These are phyloP conservation scores for Anthracocystis walkeri DNA, from an alignment of 1,284 basidiomycete genomes.

Conservation along the genomic window DNA sequence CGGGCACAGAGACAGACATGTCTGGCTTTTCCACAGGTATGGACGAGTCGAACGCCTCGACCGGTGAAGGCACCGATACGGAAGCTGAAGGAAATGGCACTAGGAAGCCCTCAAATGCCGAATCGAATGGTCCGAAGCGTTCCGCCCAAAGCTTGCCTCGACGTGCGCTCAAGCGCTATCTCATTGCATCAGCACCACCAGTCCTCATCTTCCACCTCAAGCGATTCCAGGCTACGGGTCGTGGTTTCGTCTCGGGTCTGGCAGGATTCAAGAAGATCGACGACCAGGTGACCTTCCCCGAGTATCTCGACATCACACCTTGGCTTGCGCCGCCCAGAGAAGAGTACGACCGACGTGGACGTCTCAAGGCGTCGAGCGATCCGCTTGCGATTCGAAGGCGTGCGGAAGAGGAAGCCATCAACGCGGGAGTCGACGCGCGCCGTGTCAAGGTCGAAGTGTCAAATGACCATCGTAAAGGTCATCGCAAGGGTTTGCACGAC, in stretches of 20 bases:
- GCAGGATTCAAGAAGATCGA: constrained; percentile 81
- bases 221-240: constrained; percentile 78
- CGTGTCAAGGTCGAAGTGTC: constrained; percentile 43
- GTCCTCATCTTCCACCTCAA: constrained; percentile 92
- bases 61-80: constrained; percentile 35
- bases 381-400: constrained; percentile 57
- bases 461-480: constrained; percentile 11
- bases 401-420: constrained; percentile 62
- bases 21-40: constrained; percentile 45
- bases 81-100: constrained; percentile 23
- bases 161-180: constrained; percentile 90
- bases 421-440: constrained; percentile 70
- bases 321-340: constrained; percentile 85
- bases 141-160: constrained; percentile 75
- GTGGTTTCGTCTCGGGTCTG: constrained; percentile 46
- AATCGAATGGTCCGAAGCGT: constrained; percentile 34
- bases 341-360: constrained; percentile 73
- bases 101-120: constrained; percentile 2
- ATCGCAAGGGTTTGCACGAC: constrained; percentile 7
- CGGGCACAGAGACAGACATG: constrained; percentile 48
- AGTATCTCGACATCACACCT: constrained; percentile 83
- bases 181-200: constrained; percentile 86
- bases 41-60: constrained; percentile 45
- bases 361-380: constrained; percentile 69
- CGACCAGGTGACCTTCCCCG: constrained; percentile 87